phyloP scores from a whole-genome alignment of 2,329 filamentous ascomycete genomes.

The Diplodia scrobiculata region DNA sequence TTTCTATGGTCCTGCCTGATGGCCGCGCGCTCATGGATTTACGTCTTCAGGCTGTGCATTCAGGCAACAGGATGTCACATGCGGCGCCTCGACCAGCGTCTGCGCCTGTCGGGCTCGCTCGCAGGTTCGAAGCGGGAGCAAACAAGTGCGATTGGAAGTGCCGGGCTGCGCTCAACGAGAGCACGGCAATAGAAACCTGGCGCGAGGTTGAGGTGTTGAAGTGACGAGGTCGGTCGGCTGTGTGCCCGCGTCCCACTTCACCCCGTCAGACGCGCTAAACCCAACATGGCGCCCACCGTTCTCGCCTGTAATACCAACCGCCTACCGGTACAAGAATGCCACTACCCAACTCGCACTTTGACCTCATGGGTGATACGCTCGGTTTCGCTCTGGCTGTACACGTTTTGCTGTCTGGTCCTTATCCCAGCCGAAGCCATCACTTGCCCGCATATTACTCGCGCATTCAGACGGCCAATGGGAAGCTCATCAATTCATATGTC shows the following conservation, averaged over 20 bases:
- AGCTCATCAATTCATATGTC: neutral
- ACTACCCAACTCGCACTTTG: neutral
- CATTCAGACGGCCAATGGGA: neutral
- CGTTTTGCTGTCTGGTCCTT: neutral
- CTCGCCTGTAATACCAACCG: neutral
- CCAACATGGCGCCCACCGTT: neutral
- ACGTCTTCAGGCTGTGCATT: neutral
- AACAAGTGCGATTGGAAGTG: neutral
- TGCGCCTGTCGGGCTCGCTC: neutral
- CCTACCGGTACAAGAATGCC: neutral
- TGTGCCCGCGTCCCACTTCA: conserved; percentile 17
- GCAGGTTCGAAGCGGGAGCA: neutral
- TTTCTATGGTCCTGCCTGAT: conserved; percentile 17
- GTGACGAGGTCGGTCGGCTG: conserved; percentile 19
- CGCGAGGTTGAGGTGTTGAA: conserved; percentile 6
- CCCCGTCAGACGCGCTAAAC: conserved; percentile 15
- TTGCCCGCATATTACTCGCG: neutral
- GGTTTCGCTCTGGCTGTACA: neutral
- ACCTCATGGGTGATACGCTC: neutral
- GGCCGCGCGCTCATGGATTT: conserved; percentile 19
- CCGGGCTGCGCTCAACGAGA: conserved; percentile 1
- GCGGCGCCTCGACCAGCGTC: neutral
- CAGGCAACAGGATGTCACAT: conserved; percentile 16
- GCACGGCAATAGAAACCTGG: neutral
- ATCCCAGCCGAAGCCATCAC: neutral